Conservation (phyloP, 768 basidiomycete species). For the Rhodotorula diobovata region DNA sequence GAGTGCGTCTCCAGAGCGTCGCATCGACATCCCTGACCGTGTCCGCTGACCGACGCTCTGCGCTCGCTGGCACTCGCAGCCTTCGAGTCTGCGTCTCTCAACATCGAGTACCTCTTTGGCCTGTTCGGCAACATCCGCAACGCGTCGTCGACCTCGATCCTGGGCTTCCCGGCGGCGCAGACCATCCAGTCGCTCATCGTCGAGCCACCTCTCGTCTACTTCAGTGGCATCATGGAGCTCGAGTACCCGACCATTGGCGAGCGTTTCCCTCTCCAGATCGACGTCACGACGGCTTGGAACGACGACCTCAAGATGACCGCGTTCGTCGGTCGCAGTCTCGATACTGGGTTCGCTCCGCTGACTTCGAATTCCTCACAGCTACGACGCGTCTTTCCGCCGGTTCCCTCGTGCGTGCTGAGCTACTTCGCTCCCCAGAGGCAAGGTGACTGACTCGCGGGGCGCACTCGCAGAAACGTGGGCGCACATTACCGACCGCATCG, state of each 20-base stretch:
- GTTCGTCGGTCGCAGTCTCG: background rate
- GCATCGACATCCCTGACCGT: background rate
- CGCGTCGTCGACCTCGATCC: background rate
- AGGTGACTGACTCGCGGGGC: background rate
- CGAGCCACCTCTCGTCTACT: slow-evolving; percentile 9
- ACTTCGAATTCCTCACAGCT: background rate
- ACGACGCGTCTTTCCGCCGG: slow-evolving; percentile 11
- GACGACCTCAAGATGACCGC: slow-evolving; percentile 11
- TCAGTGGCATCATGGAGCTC: background rate
- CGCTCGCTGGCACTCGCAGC: background rate
- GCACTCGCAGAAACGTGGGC: background rate
- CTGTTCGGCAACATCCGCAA: slow-evolving; percentile 1
- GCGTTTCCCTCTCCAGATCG: background rate
- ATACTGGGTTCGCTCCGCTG: no score
- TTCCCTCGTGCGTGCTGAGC: background rate
- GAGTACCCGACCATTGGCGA: background rate
- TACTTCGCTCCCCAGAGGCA: no score
- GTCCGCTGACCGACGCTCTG: no score
- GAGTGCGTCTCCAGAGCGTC: background rate
- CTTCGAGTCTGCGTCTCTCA: slow-evolving; percentile 1
- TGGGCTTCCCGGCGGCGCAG: background rate
- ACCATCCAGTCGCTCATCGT: slow-evolving; percentile 1
- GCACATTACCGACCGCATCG: background rate
- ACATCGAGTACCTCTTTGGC: slow-evolving; percentile 7
- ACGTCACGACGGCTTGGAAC: slow-evolving; percentile 1